These are phyloP conservation scores for Chytriomyces confervae DNA, from an alignment of 192 early-diverging fungal genomes.

Conservation along the genomic window DNA sequence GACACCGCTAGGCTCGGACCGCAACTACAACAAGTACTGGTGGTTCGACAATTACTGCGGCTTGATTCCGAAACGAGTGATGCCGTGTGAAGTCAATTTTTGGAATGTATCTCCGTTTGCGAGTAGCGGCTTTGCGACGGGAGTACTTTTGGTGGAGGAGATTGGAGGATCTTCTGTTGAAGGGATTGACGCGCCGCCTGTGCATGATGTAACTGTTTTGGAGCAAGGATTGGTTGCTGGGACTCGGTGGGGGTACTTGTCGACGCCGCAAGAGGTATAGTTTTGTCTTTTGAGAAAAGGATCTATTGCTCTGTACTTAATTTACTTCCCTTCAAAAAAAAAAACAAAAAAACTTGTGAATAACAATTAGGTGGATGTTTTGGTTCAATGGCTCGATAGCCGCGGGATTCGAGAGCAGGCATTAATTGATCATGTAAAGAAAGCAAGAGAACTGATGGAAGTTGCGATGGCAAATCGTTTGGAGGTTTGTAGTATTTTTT, in stretches of 20 bases:
- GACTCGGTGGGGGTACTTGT: constrained; percentile 56
- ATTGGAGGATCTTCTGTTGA: constrained; percentile 40
- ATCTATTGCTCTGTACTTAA: not conserved
- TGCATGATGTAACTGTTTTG: constrained; percentile 29
- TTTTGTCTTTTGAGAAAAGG: not conserved
- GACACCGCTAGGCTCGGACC: constrained; percentile 78
- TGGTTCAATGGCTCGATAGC: constrained; percentile 77
- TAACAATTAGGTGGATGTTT: constrained; percentile 57
- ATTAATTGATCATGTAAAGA: constrained; percentile 64
- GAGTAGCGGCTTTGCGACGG: constrained; percentile 37
- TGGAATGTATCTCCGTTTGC: not conserved
- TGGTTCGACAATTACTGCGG: constrained; percentile 83
- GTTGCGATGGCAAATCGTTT: constrained; percentile 63
- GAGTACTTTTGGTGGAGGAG: constrained; percentile 58
- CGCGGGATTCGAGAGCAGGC: constrained; percentile 76
- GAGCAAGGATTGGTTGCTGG: constrained; percentile 49
- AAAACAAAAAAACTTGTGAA: constrained; percentile 9
- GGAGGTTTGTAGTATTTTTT: constrained; percentile 30
- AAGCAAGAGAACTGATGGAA: constrained; percentile 49
- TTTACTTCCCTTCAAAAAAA: not conserved
- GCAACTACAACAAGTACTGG: constrained; percentile 88
- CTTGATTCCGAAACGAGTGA: constrained; percentile 52
- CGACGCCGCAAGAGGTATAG: constrained; percentile 51
- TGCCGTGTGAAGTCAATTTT: constrained; percentile 35
- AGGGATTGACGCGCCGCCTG: constrained; percentile 31